Evolutionary conservation across 768 basidiomycete genomes (phyloP).

Genomic region (Russula brevipes): DNA sequence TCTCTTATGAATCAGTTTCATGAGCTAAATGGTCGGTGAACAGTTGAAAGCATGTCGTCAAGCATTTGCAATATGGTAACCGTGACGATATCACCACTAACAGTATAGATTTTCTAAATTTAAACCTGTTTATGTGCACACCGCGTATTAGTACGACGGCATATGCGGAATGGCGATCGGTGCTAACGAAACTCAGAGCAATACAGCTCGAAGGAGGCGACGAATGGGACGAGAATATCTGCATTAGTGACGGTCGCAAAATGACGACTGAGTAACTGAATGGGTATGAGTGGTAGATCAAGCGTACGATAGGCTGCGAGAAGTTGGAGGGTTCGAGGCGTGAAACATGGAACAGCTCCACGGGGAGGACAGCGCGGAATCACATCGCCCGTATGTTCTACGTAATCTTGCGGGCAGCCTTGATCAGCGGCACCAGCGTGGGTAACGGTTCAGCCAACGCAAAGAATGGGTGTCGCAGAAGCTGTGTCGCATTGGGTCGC

Average conservation of each 20-base stretch:
- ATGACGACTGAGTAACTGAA: slow-evolving; percentile 9
- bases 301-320: slow-evolving; percentile 12
- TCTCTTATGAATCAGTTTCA: no score
- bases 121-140: background rate
- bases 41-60: no score
- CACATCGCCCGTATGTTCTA: slow-evolving; percentile 32
- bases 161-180: background rate
- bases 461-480: slow-evolving; percentile 88
- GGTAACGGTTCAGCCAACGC: slow-evolving; percentile 79
- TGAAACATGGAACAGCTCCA: background rate
- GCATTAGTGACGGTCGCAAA: slow-evolving; percentile 14
- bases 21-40: no score
- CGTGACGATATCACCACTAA: no score
- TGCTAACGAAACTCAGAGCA: background rate
- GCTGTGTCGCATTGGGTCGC: slow-evolving; percentile 77
- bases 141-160: background rate
- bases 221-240: background rate
- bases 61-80: no score
- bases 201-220: slow-evolving; percentile 9
- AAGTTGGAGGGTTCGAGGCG: background rate
- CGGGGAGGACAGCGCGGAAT: background rate
- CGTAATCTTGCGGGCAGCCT: slow-evolving; percentile 83
- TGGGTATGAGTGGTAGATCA: slow-evolving; percentile 13
- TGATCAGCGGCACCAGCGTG: slow-evolving; percentile 84
- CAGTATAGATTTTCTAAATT: no score